Evolutionary conservation across 768 basidiomycete species (phyloP).

Genomic region (Pleurotus djamor): DNA sequence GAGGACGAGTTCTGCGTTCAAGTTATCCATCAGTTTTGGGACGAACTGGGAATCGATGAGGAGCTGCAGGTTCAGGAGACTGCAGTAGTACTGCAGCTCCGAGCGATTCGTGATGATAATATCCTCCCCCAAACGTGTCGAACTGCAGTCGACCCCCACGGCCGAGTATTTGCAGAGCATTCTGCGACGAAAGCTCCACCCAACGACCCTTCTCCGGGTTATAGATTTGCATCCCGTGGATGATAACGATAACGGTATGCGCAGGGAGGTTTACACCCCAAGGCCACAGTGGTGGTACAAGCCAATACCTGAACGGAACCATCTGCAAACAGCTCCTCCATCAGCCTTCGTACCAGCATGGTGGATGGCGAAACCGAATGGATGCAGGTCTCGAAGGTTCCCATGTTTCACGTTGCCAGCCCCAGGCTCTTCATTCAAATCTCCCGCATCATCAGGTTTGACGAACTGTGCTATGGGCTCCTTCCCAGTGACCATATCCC

Average conservation of each 20-base stretch:
- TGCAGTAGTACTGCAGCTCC: slow-evolving; percentile 96
- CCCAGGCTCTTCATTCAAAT: slow-evolving; percentile 67
- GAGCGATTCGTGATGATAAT: slow-evolving; percentile 98
- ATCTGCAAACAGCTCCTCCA: slow-evolving; percentile 93
- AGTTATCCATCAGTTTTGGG: slow-evolving; percentile 86
- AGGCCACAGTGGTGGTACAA: slow-evolving; percentile 93
- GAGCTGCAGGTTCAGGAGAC: slow-evolving; percentile 93
- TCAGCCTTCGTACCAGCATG: slow-evolving; percentile 95
- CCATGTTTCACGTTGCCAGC: slow-evolving; percentile 78
- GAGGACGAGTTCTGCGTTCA: slow-evolving; percentile 98
- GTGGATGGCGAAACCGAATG: slow-evolving; percentile 97
- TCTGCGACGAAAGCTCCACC: slow-evolving; percentile 94
- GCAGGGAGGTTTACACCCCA: slow-evolving; percentile 99
- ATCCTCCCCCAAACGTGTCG: slow-evolving; percentile 94
- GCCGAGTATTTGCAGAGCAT: slow-evolving; percentile 98
- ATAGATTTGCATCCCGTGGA: slow-evolving; percentile 99
- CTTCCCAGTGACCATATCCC: slow-evolving; percentile 95
- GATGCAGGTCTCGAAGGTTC: slow-evolving; percentile 84
- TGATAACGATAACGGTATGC: slow-evolving; percentile 82
- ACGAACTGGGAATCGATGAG: slow-evolving; percentile 98
- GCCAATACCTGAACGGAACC: slow-evolving; percentile 93
- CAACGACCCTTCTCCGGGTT: slow-evolving; percentile 98
- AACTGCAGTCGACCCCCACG: slow-evolving; percentile 97
- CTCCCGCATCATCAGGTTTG: slow-evolving; percentile 91
- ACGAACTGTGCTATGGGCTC: slow-evolving; percentile 97